These are phyloP conservation scores for Poa annua DNA, from an alignment of 176 grass and related monocot genomes.

Conservation along the genomic window DNA sequence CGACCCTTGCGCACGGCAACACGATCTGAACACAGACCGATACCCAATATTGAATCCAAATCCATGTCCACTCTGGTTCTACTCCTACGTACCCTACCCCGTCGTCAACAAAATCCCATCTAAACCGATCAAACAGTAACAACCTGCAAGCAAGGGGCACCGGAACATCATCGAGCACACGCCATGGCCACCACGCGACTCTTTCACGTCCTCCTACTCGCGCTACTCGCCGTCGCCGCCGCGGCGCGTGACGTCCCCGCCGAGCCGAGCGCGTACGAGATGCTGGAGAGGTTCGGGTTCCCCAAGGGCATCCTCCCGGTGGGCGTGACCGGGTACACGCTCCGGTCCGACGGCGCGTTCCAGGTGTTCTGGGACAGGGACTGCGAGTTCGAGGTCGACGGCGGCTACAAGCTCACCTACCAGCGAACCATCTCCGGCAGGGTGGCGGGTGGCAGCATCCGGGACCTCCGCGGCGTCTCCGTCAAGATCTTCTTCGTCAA, in stretches of 20 bases:
- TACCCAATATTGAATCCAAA: slow-evolving; percentile 11
- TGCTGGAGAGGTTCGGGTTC: slow-evolving; percentile 66
- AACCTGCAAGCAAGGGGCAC: neutral
- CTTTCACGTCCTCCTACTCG: neutral
- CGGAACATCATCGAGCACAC: too few species aligned
- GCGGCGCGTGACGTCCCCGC: neutral
- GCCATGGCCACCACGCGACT: neutral
- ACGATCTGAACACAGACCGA: too few species aligned
- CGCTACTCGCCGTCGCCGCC: neutral
- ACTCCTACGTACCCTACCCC: too few species aligned
- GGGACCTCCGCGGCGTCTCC: slow-evolving; percentile 51
- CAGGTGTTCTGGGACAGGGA: slow-evolving; percentile 48
- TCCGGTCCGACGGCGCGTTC: slow-evolving; percentile 54
- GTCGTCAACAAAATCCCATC: too few species aligned
- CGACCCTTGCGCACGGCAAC: slow-evolving; percentile 13
- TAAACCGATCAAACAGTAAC: neutral
- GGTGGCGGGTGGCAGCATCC: slow-evolving; percentile 40
- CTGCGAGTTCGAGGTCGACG: slow-evolving; percentile 57
- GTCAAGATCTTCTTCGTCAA: slow-evolving; percentile 55
- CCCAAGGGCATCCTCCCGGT: slow-evolving; percentile 63
- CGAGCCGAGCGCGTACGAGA: slow-evolving; percentile 61
- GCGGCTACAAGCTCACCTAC: slow-evolving; percentile 60
- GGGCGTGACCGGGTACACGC: slow-evolving; percentile 55
- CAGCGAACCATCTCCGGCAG: slow-evolving; percentile 45
- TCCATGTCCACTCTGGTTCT: neutral